Base-by-base conservation (phyloP, 768 basidiomycete species). In the Trametes maxima region DNA sequence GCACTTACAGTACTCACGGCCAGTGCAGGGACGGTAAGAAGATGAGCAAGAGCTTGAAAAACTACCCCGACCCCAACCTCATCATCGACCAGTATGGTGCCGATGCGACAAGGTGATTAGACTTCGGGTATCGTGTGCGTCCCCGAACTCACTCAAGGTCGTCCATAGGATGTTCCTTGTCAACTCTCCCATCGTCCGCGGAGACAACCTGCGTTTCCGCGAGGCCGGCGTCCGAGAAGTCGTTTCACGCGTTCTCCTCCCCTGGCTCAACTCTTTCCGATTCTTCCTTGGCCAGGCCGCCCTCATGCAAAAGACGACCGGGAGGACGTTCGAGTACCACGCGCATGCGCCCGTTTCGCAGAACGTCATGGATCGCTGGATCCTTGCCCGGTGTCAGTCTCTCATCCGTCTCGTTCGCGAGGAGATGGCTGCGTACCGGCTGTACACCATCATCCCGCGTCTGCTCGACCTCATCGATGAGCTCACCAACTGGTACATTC, bases 331-430 rank as follows among this genome's bases (percentile, higher is more conserved):
- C 79, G 78, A 81, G 64, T 98, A 98, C 75, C 85, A 97, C 70
- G 82, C 90, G n/a, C 86, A 94, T 67, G 91, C 91, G 0, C 83
- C 89, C 6, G 78, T 90, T 19, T 91, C 92, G 14, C 83, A 77
- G 67, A 99, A 98, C 71, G 95, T 98, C 69, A 98, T 98, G 96
- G 97, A 99, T 70, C 84, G 92, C 42, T 98, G 97, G 97, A 91
- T 98, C 72, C 85, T 99, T 46, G 97, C 97, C 14, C 83, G 94
- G n/a, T 98, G 97, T 72, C 97, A 99, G 75, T 95, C 93, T 8
- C 82, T 98, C 68, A 98, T 98, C 79, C 83, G 86, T 70, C 80
- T 95, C 57, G 95, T 99, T 60, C 85, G 86, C 62, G 81, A 89
- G 70, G 96, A 99, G 78, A 99, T 98, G 97, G 89, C 90, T 13